Conservation (phyloP, 257 asterid genomes). For the Haberlea rhodopensis region DNA sequence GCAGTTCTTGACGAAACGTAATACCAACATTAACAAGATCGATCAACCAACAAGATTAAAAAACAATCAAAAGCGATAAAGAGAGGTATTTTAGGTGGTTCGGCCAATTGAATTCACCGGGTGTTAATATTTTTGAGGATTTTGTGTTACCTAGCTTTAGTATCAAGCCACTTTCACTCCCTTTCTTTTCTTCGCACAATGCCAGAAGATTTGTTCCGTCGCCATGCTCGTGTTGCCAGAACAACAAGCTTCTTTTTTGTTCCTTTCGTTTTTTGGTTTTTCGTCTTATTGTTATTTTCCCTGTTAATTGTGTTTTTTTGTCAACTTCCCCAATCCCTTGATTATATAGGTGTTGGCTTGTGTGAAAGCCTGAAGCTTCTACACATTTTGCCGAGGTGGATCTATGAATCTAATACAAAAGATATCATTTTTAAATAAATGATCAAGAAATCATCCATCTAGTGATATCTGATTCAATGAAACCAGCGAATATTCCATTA, state of each 20-base stretch:
- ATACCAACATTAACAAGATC: too few relatives aligned
- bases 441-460: too few relatives aligned
- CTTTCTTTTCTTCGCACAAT: slow-evolving; percentile 25
- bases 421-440: background rate
- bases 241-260: slow-evolving; percentile 30
- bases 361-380: background rate
- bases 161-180: slow-evolving; percentile 25
- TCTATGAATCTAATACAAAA: too few relatives aligned
- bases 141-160: too few relatives aligned
- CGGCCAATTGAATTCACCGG: too few relatives aligned
- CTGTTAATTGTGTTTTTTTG: background rate
- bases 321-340: background rate
- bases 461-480: background rate
- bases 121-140: too few relatives aligned
- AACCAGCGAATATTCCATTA: background rate
- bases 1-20: too few relatives aligned
- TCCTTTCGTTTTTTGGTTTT: background rate
- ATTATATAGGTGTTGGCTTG: background rate
- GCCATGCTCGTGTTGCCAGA: slow-evolving; percentile 25
- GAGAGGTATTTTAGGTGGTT: too few relatives aligned
- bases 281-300: background rate
- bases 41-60: too few relatives aligned
- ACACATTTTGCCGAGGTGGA: too few relatives aligned
- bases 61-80: too few relatives aligned
- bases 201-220: slow-evolving; percentile 32